Percentiles rank a stretch among this genome's conserved stretches.
Evolutionary conservation across 352 stramenopile genomes (phyloP).

Genomic region (Pythium scleroteichum): DNA sequence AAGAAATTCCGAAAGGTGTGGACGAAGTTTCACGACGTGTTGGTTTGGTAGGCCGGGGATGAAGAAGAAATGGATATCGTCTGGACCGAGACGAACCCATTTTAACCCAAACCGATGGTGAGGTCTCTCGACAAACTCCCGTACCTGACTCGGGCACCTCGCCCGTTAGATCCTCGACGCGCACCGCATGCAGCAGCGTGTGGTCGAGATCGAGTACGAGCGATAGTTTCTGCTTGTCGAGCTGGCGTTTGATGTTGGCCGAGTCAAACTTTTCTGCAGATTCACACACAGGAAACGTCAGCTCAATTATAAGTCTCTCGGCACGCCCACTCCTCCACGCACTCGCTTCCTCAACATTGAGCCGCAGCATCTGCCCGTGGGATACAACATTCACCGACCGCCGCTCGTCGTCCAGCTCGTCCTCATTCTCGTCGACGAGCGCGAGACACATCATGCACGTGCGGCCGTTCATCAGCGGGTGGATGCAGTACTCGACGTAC

Average conservation of each 20-base stretch:
- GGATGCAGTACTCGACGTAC: conserved; percentile 79
- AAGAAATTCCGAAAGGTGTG: conserved; percentile 90
- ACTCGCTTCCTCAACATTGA: conserved; percentile 97
- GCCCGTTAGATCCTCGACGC: conserved; percentile 63
- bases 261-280: conserved; percentile 82
- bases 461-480: conserved; percentile 68
- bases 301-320: conserved; percentile 12
- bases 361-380: conserved; percentile 89
- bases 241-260: conserved; percentile 86
- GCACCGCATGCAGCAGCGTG: conserved; percentile 94
- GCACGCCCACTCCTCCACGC: conserved; percentile 26
- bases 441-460: conserved; percentile 83
- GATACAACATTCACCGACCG: conserved; percentile 77
- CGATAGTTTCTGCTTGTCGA: conserved; percentile 89
- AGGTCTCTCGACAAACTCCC: not conserved
- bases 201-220: conserved; percentile 97
- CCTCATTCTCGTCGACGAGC: conserved; percentile 67
- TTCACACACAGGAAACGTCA: conserved; percentile 11
- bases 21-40: conserved; percentile 94
- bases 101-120: no score
- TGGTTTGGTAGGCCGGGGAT: conserved; percentile 66
- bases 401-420: conserved; percentile 53
- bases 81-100: conserved; percentile 26
- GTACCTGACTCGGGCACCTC: conserved; percentile 59
- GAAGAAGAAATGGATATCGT: conserved; percentile 79